Conservation (phyloP, 805 yeast genomes). For the Saccharomycopsis javanensis region DNA sequence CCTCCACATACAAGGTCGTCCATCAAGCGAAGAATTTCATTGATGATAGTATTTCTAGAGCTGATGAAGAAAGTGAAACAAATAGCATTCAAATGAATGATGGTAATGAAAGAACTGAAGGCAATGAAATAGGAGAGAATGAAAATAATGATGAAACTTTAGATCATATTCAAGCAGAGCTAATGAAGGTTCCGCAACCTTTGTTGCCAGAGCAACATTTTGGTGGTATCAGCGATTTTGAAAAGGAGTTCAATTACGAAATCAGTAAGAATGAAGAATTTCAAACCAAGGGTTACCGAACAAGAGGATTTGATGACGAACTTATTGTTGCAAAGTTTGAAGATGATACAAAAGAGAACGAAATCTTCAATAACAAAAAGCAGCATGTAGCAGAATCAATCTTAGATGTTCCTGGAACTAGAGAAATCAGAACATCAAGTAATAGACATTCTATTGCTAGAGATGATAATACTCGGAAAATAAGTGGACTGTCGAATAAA, state of each 20-base stretch:
- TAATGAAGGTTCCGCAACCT: slow-evolving; percentile 18
- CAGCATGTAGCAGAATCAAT: slow-evolving; percentile 15
- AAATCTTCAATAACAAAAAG: slow-evolving; percentile 16
- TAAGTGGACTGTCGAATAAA: slow-evolving; percentile 9
- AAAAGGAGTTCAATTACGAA: slow-evolving; percentile 16
- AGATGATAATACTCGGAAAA: slow-evolving; percentile 9
- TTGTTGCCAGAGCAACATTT: slow-evolving; percentile 20
- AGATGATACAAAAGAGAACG: background rate
- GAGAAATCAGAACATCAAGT: slow-evolving; percentile 9
- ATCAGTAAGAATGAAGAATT: slow-evolving; percentile 6
- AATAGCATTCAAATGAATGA: background rate
- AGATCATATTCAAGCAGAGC: slow-evolving; percentile 16
- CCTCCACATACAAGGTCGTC: background rate
- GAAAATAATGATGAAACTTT: slow-evolving; percentile 6
- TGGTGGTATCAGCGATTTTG: slow-evolving; percentile 13
- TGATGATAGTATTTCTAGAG: slow-evolving; percentile 14
- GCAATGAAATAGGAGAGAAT: background rate
- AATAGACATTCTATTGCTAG: background rate
- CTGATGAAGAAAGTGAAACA: slow-evolving; percentile 10
- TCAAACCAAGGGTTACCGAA: slow-evolving; percentile 4
- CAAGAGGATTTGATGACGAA: slow-evolving; percentile 9
- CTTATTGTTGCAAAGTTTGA: slow-evolving; percentile 18
- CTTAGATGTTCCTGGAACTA: slow-evolving; percentile 9
- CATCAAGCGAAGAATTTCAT: slow-evolving; percentile 7
- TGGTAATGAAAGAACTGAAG: background rate